These are phyloP conservation scores for Sclerotinia glacialis DNA, from an alignment of 2,329 filamentous ascomycete genomes.

Conservation along the genomic window DNA sequence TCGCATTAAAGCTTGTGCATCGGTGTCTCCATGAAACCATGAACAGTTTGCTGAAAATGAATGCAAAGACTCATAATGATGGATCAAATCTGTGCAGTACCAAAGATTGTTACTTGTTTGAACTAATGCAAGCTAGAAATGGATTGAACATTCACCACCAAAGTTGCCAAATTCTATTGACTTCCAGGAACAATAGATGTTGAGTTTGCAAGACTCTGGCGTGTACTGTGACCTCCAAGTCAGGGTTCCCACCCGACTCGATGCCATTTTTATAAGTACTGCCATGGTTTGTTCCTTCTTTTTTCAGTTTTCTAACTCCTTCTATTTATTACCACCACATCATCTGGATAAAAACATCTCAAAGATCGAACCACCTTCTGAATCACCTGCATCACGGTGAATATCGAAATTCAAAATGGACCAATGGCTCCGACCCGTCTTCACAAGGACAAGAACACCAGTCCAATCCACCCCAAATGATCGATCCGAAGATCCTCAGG, in stretches of 20 bases:
- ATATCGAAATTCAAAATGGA: slow-evolving; percentile 26
- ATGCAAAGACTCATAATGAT: neutral
- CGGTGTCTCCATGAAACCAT: neutral
- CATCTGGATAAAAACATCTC: neutral
- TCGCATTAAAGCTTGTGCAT: too few relatives aligned
- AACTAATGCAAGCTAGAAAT: neutral
- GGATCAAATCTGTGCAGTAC: neutral
- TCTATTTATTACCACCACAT: neutral
- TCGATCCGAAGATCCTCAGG: slow-evolving; percentile 26
- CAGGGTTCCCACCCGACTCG: neutral
- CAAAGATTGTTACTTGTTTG: neutral
- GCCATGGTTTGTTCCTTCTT: neutral
- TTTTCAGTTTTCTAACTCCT: neutral
- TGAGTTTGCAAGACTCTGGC: neutral
- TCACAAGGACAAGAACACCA: slow-evolving; percentile 30
- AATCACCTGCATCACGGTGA: neutral
- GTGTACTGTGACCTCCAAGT: neutral
- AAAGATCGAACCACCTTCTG: neutral
- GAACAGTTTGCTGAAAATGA: neutral
- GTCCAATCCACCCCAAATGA: slow-evolving; percentile 19
- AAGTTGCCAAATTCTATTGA: neutral
- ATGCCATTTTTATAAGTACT: neutral
- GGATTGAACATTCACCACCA: neutral
- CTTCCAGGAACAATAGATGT: neutral
- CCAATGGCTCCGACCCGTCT: slow-evolving; percentile 37